phyloP scores from a whole-genome alignment of 192 early-diverging fungal genomes.

The Oehlia diaphana region DNA sequence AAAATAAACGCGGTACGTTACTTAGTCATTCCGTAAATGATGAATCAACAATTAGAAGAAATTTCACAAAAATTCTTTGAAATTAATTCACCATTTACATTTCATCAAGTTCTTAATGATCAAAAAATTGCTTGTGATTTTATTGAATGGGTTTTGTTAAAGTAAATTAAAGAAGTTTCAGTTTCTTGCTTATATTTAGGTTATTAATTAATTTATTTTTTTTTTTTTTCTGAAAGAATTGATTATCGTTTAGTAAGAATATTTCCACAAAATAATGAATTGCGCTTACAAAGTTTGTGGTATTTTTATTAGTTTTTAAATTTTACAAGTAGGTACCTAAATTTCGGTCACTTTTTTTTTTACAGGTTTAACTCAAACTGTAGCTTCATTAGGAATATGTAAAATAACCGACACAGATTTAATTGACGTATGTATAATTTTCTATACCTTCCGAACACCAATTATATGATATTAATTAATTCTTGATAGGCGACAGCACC shows the following conservation, averaged over 20 bases:
- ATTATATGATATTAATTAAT: background rate
- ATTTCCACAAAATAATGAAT: background rate
- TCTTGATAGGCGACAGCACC: background rate
- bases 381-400: background rate
- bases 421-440: background rate
- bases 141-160: conserved; percentile 19
- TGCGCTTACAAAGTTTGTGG: background rate
- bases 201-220: background rate
- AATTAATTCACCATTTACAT: conserved; percentile 4
- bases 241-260: background rate
- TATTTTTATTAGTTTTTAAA: background rate
- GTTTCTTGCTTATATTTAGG: too few species aligned
- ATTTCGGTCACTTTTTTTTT: background rate
- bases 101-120: background rate
- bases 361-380: background rate
- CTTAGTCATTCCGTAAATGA: background rate
- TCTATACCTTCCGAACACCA: background rate
- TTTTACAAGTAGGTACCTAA: background rate
- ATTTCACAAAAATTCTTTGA: conserved; percentile 20
- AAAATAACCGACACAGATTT: background rate
- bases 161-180: background rate
- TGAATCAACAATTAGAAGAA: background rate
- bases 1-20: too few species aligned
- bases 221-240: background rate
- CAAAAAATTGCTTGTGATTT: conserved; percentile 13